Conservation (phyloP, 495 filamentous ascomycete species). For the Apodospora peruviana region DNA sequence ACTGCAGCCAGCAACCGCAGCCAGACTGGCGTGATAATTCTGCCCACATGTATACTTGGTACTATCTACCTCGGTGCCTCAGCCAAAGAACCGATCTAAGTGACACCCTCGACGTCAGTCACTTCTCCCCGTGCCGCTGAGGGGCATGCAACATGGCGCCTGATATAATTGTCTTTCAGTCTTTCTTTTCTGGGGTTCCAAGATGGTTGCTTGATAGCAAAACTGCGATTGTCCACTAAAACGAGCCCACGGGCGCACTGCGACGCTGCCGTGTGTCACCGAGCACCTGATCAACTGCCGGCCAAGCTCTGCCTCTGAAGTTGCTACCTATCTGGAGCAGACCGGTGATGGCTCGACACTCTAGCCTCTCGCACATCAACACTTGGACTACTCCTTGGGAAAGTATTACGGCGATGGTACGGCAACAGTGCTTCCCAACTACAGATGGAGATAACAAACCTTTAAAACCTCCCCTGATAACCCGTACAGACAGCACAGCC, state of each 20-base stretch:
- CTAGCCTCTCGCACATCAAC: too few relatives aligned
- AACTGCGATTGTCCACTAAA: not conserved
- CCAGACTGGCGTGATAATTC: too few relatives aligned
- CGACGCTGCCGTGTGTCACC: constrained; percentile 3
- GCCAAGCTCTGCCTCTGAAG: not conserved
- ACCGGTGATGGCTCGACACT: too few relatives aligned
- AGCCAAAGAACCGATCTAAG: not conserved
- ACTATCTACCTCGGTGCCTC: not conserved
- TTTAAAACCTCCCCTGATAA: too few relatives aligned
- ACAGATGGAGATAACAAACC: too few relatives aligned
- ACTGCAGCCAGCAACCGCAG: too few relatives aligned
- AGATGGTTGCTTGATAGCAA: not conserved
- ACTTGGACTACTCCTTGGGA: too few relatives aligned
- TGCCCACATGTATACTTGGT: not conserved
- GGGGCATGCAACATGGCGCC: not conserved
- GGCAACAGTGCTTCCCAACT: too few relatives aligned
- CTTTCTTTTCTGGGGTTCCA: not conserved
- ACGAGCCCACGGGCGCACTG: not conserved
- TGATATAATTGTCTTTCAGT: not conserved
- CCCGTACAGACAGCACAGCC: too few relatives aligned
- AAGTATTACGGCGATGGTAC: too few relatives aligned
- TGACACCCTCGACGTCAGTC: not conserved
- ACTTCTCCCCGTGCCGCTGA: not conserved
- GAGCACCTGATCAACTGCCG: constrained; percentile 12
- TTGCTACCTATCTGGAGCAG: not conserved